Conservation (phyloP, 2,329 filamentous ascomycete genomes). For the Penicillium concentricum region DNA sequence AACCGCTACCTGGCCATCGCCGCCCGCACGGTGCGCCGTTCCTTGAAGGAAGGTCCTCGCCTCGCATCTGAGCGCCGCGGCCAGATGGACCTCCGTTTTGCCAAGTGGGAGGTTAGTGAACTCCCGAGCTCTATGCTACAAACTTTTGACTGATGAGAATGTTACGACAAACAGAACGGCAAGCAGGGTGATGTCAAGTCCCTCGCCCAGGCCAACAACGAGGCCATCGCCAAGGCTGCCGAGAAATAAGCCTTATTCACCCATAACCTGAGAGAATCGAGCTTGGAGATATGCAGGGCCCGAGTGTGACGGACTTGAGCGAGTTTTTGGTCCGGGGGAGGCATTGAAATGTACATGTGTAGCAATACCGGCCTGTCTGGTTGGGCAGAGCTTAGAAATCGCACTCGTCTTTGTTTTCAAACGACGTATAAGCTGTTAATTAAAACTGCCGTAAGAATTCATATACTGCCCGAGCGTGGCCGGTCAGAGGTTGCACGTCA, state of each 20-base stretch:
- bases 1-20: constrained; percentile 99
- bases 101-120: constrained; percentile 82
- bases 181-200: constrained; percentile 86
- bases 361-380: constrained; percentile 38
- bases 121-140: neutral
- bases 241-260: constrained; percentile 39
- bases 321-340: constrained; percentile 19
- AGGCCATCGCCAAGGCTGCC: constrained; percentile 46
- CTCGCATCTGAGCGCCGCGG: constrained; percentile 84
- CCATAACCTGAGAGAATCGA: constrained; percentile 11
- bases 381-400: constrained; percentile 30
- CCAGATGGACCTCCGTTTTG: constrained; percentile 82
- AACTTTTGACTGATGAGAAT: constrained; percentile 31
- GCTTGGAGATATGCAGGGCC: constrained; percentile 22
- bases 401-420: constrained; percentile 22
- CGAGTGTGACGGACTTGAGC: constrained; percentile 16
- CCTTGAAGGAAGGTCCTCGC: constrained; percentile 93
- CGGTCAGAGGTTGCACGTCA: constrained; percentile 23
- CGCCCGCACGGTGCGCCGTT: constrained; percentile 90
- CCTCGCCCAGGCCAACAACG: constrained; percentile 59
- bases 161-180: constrained; percentile 68
- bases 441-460: constrained; percentile 8
- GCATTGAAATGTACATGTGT: constrained; percentile 36
- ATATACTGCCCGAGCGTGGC: constrained; percentile 1
- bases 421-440: constrained; percentile 4